phyloP scores from a whole-genome alignment of 1,284 basidiomycete genomes.

The Sporisorium reilianum region DNA sequence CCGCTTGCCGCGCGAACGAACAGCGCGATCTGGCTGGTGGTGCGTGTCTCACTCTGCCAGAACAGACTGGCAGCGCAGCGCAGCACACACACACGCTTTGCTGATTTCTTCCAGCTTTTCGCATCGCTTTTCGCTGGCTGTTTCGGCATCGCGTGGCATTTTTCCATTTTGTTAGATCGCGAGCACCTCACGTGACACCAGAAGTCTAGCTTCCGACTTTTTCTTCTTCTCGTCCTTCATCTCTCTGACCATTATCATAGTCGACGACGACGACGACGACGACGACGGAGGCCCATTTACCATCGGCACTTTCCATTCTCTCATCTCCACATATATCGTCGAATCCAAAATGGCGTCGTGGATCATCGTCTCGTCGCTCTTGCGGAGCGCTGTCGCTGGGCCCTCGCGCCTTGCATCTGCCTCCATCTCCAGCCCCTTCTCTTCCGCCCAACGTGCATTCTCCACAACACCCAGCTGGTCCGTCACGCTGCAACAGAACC shows the following conservation, averaged over 20 bases:
- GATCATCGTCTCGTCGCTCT: constrained; percentile 16
- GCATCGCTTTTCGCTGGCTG: neutral
- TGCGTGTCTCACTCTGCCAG: neutral
- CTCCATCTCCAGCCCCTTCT: neutral
- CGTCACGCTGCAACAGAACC: constrained; percentile 67
- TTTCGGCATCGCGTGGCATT: constrained; percentile 1
- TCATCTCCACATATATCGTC: neutral
- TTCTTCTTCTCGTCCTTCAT: neutral
- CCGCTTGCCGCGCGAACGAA: neutral
- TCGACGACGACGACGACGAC: constrained; percentile 1
- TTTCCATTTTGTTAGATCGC: neutral
- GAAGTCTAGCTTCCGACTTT: constrained; percentile 2
- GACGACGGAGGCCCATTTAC: too few relatives aligned
- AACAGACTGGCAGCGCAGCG: constrained; percentile 5
- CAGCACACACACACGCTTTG: too few relatives aligned
- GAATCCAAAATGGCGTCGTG: constrained; percentile 18
- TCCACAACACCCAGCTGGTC: constrained; percentile 47
- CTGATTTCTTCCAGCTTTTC: constrained; percentile 3
- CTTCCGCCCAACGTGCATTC: constrained; percentile 46
- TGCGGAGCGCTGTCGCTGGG: constrained; percentile 28
- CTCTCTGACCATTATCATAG: neutral
- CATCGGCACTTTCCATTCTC: neutral
- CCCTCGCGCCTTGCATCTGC: constrained; percentile 28
- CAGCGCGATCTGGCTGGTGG: neutral
- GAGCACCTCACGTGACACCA: constrained; percentile 2